Evolutionary conservation across 257 asterid genomes (phyloP).

Genomic region (Mitragyna speciosa): DNA sequence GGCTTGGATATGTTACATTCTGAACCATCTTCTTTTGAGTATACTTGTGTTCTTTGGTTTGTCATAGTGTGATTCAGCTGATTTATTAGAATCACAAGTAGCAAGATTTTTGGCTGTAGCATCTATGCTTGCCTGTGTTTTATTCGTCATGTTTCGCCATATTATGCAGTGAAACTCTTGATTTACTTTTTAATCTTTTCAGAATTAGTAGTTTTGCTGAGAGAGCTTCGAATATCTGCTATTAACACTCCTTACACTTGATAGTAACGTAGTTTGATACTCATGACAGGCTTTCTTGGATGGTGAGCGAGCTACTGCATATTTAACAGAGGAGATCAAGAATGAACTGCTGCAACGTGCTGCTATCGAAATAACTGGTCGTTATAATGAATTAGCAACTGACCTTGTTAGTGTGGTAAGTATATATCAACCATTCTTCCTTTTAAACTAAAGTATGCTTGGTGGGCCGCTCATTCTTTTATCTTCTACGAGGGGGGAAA

Average conservation of each 20-base stretch:
- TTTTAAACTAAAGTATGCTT: neutral
- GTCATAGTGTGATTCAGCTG: neutral
- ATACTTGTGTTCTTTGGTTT: neutral
- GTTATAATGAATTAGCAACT: conserved; percentile 73
- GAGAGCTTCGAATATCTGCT: neutral
- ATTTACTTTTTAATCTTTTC: neutral
- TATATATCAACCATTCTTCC: conserved; percentile 7
- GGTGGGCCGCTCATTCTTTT: neutral
- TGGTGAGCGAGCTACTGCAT: conserved; percentile 69
- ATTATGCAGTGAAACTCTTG: neutral
- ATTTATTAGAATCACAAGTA: neutral
- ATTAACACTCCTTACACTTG: neutral
- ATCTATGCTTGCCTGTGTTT: neutral
- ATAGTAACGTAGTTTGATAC: neutral
- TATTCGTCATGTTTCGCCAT: neutral
- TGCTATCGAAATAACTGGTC: conserved; percentile 68
- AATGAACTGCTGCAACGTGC: conserved; percentile 70
- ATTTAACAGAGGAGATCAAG: conserved; percentile 55
- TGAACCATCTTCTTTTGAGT: neutral
- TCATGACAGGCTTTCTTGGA: conserved; percentile 72
- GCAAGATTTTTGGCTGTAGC: too few species aligned
- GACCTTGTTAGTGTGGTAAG: conserved; percentile 85
- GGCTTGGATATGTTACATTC: neutral
- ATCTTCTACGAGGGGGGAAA: neutral
- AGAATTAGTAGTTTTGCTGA: neutral